Conservation (phyloP, 2,329 filamentous ascomycete genomes). For the Furcasterigmium sp. region DNA sequence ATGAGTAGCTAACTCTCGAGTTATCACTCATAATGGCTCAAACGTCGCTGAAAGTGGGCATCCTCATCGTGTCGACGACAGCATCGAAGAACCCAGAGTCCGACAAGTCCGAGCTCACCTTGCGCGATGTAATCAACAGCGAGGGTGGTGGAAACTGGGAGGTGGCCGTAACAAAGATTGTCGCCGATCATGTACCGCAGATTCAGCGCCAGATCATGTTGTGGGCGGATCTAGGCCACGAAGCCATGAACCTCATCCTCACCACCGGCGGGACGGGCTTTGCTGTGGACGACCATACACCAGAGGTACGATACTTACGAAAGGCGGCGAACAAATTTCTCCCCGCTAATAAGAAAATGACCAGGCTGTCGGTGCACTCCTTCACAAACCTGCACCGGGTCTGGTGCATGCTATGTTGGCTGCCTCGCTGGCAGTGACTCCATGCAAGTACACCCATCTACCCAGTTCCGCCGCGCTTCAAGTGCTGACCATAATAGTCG, state of each 20-base stretch:
- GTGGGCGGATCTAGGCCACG: constrained; percentile 65
- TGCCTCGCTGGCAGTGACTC: constrained; percentile 77
- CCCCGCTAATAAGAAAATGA: not conserved
- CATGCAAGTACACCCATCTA: constrained; percentile 58
- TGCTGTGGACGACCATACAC: constrained; percentile 76
- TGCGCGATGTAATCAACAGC: constrained; percentile 64
- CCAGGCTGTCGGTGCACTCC: constrained; percentile 70
- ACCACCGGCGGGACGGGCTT: constrained; percentile 95
- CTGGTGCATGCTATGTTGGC: constrained; percentile 94
- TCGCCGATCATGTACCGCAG: constrained; percentile 66
- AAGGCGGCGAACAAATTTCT: not conserved
- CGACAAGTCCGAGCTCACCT: constrained; percentile 64
- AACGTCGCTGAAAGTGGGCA: constrained; percentile 59
- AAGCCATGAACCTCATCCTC: constrained; percentile 68
- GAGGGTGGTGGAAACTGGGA: constrained; percentile 69
- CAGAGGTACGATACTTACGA: constrained; percentile 57
- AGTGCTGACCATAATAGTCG: constrained; percentile 53
- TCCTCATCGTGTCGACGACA: constrained; percentile 88
- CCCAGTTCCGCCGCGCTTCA: not conserved
- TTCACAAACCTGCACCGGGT: constrained; percentile 83
- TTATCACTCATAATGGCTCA: constrained; percentile 27
- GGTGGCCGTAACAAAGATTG: constrained; percentile 64
- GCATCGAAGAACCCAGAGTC: constrained; percentile 73
- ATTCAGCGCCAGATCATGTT: constrained; percentile 69
- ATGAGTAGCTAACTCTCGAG: too few relatives aligned